Conservation (phyloP, 371 early-diverging fungal species). For the Mortierella sp. region DNA sequence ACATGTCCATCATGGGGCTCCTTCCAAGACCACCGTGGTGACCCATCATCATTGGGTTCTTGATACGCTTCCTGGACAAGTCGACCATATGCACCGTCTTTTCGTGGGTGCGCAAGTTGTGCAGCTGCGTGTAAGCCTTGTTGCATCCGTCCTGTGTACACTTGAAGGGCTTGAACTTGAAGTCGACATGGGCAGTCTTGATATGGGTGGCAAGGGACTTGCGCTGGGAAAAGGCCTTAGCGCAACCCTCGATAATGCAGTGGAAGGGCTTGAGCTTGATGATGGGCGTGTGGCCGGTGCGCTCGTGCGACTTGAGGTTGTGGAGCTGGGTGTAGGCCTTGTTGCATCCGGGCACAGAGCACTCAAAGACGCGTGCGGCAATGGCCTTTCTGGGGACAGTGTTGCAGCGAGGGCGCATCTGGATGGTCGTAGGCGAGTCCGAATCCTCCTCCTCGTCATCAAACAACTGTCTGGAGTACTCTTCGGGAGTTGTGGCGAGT, state of each 20-base stretch:
- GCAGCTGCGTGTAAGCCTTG: constrained; percentile 69
- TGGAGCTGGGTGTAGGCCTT: constrained; percentile 69
- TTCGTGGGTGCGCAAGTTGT: constrained; percentile 61
- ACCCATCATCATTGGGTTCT: constrained; percentile 28
- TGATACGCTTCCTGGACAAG: constrained; percentile 47
- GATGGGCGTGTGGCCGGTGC: constrained; percentile 64
- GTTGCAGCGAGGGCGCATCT: constrained; percentile 30
- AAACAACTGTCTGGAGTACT: neutral
- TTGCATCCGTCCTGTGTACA: constrained; percentile 62
- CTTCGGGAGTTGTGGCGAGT: neutral
- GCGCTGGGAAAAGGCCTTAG: constrained; percentile 56
- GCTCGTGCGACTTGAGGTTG: constrained; percentile 72
- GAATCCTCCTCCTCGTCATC: constrained; percentile 42
- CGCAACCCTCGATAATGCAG: constrained; percentile 53
- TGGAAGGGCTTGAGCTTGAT: constrained; percentile 53
- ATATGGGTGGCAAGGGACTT: constrained; percentile 49
- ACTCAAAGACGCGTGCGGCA: constrained; percentile 52
- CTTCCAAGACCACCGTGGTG: neutral
- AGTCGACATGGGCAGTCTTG: constrained; percentile 48
- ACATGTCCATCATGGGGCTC: constrained; percentile 3
- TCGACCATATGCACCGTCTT: constrained; percentile 53
- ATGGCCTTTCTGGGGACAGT: constrained; percentile 46
- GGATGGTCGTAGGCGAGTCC: constrained; percentile 44
- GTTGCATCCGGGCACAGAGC: constrained; percentile 60
- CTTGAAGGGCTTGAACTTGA: constrained; percentile 73